Evolutionary conservation across 345 rosid species (phyloP).

Genomic region (Citrus trifoliata): DNA sequence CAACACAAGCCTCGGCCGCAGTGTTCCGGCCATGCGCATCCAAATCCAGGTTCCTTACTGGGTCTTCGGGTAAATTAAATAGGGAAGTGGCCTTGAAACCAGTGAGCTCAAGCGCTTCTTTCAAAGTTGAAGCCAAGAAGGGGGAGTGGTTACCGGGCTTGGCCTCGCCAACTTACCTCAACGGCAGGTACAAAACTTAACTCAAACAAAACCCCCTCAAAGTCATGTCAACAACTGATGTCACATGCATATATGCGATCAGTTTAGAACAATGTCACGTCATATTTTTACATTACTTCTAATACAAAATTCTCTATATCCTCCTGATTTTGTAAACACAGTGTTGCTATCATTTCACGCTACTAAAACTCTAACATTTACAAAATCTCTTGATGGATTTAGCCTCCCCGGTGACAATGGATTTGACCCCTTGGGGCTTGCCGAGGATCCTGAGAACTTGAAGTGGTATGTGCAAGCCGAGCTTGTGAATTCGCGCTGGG

Average conservation of each 20-base stretch:
- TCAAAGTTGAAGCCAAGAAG: slow-evolving; percentile 82
- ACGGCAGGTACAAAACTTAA: slow-evolving; percentile 56
- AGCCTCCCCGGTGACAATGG: slow-evolving; percentile 98
- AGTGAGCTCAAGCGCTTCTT: slow-evolving; percentile 25
- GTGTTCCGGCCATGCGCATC: slow-evolving; percentile 65
- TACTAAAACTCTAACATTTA: neutral
- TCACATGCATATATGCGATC: neutral
- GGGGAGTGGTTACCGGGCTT: slow-evolving; percentile 98
- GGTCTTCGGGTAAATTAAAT: slow-evolving; percentile 51
- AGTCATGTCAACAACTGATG: neutral
- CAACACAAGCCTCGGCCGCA: slow-evolving; percentile 86
- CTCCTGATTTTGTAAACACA: neutral
- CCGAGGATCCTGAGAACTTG: slow-evolving; percentile 96
- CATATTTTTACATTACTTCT: too few species aligned
- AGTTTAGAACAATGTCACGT: too few species aligned
- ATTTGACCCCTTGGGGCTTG: slow-evolving; percentile 85
- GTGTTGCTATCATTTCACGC: neutral
- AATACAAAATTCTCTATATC: too few species aligned
- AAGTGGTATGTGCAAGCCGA: slow-evolving; percentile 89
- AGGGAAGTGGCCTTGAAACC: slow-evolving; percentile 47
- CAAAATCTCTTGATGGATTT: neutral
- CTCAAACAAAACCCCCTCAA: neutral
- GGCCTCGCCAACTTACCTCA: slow-evolving; percentile 75
- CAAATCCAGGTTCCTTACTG: slow-evolving; percentile 62
- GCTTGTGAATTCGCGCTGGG: slow-evolving; percentile 93